These are phyloP conservation scores for Phyllosticta citrichinensis DNA, from an alignment of 2,329 filamentous ascomycete species.

Conservation along the genomic window DNA sequence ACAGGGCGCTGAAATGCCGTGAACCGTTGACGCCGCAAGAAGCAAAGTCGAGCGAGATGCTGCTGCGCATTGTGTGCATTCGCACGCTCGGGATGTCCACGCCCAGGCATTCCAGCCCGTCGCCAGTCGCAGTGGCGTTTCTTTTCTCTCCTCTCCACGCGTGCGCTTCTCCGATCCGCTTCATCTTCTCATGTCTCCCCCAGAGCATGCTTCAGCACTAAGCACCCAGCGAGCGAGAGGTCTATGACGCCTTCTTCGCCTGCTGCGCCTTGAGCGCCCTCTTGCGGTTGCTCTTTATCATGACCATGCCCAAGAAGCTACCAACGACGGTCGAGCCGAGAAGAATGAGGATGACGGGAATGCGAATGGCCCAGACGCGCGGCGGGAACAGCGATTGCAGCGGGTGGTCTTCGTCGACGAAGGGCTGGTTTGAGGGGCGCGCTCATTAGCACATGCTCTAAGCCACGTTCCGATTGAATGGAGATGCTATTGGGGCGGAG, in stretches of 20 bases:
- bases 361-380: slow-evolving; percentile 96
- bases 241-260: slow-evolving; percentile 64
- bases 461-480: slow-evolving; percentile 8
- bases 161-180: neutral
- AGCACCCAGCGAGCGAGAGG: neutral
- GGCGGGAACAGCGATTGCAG: slow-evolving; percentile 93
- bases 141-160: neutral
- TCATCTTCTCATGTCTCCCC: neutral
- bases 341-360: slow-evolving; percentile 92
- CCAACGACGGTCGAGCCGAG: slow-evolving; percentile 88
- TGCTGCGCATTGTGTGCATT: neutral
- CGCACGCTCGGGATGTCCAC: neutral
- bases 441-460: neutral
- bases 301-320: slow-evolving; percentile 90
- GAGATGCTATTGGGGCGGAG: neutral
- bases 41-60: neutral
- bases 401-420: slow-evolving; percentile 89
- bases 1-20: neutral
- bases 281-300: slow-evolving; percentile 98
- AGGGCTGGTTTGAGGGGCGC: slow-evolving; percentile 54
- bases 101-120: neutral
- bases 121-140: neutral
- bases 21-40: neutral
- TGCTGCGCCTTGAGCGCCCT: slow-evolving; percentile 90
- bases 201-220: neutral